These are phyloP conservation scores for Ceratobasidium sp. DNA, from an alignment of 1,284 basidiomycete species.

Conservation along the genomic window DNA sequence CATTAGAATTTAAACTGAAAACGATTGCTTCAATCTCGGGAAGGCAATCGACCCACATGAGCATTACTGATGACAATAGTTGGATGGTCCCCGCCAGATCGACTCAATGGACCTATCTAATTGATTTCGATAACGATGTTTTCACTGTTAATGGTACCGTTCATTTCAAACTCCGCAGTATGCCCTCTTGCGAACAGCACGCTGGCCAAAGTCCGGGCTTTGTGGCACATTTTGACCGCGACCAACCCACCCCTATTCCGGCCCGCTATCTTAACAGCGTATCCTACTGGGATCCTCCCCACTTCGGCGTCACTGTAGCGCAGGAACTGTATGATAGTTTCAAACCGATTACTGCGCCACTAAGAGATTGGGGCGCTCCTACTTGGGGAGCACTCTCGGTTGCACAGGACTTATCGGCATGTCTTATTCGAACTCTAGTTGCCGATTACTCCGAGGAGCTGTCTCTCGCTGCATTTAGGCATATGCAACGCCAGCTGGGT, in stretches of 20 bases:
- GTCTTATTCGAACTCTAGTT: neutral
- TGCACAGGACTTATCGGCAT: neutral
- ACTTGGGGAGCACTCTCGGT: neutral
- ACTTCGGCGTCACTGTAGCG: neutral
- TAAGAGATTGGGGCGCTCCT: neutral
- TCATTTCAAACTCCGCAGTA: slow-evolving; percentile 15
- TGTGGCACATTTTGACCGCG: neutral
- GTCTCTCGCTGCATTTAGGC: neutral
- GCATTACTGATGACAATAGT: neutral
- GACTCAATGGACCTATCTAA: slow-evolving; percentile 18
- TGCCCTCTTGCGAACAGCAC: neutral
- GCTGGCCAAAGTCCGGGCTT: neutral
- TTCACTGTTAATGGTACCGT: slow-evolving; percentile 24
- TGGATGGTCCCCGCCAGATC: neutral
- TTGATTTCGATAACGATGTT: slow-evolving; percentile 16
- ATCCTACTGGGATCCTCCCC: neutral
- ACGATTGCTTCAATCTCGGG: no score
- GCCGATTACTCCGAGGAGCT: neutral
- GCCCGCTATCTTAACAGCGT: neutral
- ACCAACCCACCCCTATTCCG: neutral
- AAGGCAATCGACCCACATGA: neutral
- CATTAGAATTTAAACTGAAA: no score
- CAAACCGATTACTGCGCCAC: neutral
- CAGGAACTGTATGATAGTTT: neutral
- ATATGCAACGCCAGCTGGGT: neutral